Percentiles rank a stretch among this genome's conserved stretches.
These are phyloP conservation scores for Leccinum imitatum DNA, from an alignment of 768 basidiomycete genomes.

Conservation along the genomic window DNA sequence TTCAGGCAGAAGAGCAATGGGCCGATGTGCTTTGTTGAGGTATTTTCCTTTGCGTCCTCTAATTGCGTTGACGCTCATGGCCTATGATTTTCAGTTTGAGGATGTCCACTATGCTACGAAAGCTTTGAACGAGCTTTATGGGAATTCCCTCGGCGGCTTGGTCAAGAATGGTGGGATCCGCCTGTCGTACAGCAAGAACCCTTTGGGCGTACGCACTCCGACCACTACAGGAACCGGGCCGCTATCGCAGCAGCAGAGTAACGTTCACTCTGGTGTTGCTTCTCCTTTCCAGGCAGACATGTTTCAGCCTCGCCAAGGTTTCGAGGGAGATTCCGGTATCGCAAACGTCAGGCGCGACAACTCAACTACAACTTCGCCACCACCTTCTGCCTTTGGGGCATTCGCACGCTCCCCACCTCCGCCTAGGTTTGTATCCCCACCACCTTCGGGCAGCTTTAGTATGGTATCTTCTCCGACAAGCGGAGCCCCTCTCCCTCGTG, in stretches of 20 bases:
- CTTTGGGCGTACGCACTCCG: slow-evolving; percentile 86
- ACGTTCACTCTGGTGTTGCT: slow-evolving; percentile 16
- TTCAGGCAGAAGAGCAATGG: slow-evolving; percentile 97
- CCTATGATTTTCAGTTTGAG: slow-evolving; percentile 63
- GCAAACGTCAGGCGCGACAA: slow-evolving; percentile 28
- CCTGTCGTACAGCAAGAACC: slow-evolving; percentile 97
- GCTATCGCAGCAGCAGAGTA: slow-evolving; percentile 28
- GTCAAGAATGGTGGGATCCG: slow-evolving; percentile 97
- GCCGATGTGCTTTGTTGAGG: slow-evolving; percentile 99
- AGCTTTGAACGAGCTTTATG: slow-evolving; percentile 89
- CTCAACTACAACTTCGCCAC: slow-evolving; percentile 23
- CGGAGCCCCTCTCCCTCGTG: slow-evolving; percentile 29
- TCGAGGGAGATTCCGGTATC: slow-evolving; percentile 24
- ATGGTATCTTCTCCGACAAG: slow-evolving; percentile 29
- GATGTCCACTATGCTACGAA: slow-evolving; percentile 82
- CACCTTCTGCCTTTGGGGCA: slow-evolving; percentile 24
- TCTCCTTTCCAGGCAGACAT: slow-evolving; percentile 32
- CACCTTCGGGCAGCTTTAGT: slow-evolving; percentile 30
- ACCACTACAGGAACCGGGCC: slow-evolving; percentile 46
- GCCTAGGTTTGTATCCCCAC: slow-evolving; percentile 35
- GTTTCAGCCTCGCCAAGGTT: slow-evolving; percentile 32
- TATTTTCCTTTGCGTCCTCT: slow-evolving; percentile 33
- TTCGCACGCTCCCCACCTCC: slow-evolving; percentile 36
- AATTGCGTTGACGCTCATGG: not conserved
- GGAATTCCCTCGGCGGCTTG: slow-evolving; percentile 84